A percentile compares a stretch with the other conserved stretches of the same genome.
phyloP scores from a whole-genome alignment of 2,329 filamentous ascomycete genomes.

The Talaromyces sp. region DNA sequence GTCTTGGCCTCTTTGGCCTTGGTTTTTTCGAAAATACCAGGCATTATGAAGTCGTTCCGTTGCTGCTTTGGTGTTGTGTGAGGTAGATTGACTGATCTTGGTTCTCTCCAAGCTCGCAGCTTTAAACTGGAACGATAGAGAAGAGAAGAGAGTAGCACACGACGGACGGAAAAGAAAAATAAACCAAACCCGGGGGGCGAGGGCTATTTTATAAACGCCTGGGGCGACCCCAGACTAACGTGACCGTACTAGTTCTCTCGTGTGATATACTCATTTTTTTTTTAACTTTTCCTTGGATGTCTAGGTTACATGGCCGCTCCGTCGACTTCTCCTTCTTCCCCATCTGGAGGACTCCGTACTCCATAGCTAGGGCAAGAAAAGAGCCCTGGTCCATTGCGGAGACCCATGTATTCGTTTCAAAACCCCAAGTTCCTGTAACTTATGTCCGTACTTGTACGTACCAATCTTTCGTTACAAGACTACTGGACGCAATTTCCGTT shows the following conservation, averaged over 20 bases:
- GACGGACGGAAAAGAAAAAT: background rate
- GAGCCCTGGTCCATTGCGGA: slow-evolving; percentile 9
- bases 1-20: slow-evolving; percentile 13
- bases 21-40: background rate
- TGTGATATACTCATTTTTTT: background rate
- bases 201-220: slow-evolving; percentile 13
- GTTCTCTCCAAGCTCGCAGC: slow-evolving; percentile 14
- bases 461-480: background rate
- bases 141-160: slow-evolving; percentile 8
- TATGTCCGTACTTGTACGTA: background rate
- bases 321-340: background rate
- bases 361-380: slow-evolving; percentile 2
- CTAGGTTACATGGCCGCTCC: slow-evolving; percentile 15
- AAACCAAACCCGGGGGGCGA: background rate
- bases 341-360: slow-evolving; percentile 18
- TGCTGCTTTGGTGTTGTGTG: slow-evolving; percentile 9
- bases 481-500: slow-evolving; percentile 4
- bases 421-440: slow-evolving; percentile 9
- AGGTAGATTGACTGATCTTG: slow-evolving; percentile 7
- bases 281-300: background rate
- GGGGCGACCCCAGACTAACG: slow-evolving; percentile 8
- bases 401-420: slow-evolving; percentile 8
- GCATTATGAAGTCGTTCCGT: slow-evolving; percentile 5
- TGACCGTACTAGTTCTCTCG: background rate
- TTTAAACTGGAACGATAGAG: background rate